Percentiles rank a stretch among this genome's conserved stretches.
phyloP scores from a whole-genome alignment of 768 basidiomycete species.

The Brasilioporus rufonigricans region DNA sequence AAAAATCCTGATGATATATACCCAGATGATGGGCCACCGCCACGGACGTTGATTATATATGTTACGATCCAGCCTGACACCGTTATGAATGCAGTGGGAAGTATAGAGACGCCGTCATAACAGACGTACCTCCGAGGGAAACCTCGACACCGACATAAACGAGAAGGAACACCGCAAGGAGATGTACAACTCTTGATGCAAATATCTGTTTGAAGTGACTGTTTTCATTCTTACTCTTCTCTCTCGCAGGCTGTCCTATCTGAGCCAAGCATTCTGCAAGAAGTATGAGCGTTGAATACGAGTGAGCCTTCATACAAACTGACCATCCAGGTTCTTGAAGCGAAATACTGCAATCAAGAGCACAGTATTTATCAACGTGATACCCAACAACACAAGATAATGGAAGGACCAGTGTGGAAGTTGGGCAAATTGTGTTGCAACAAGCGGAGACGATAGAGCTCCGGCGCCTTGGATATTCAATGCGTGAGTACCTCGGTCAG shows the following conservation, averaged over 20 bases:
- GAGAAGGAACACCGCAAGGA: constrained; percentile 60
- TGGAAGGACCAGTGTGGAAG: no score
- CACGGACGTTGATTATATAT: no score
- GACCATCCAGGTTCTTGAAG: constrained; percentile 67
- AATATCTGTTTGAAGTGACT: no score
- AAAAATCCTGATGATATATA: no score
- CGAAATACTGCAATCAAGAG: constrained; percentile 59
- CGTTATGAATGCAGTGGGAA: not conserved
- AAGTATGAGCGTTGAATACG: constrained; percentile 1
- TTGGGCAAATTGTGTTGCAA: constrained; percentile 80
- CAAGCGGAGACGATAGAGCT: constrained; percentile 67
- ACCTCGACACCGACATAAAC: constrained; percentile 76
- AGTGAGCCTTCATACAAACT: constrained; percentile 1
- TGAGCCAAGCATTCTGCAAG: constrained; percentile 52
- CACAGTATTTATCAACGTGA: constrained; percentile 55
- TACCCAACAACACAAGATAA: constrained; percentile 65
- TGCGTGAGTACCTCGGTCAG: constrained; percentile 2
- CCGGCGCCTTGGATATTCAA: constrained; percentile 49
- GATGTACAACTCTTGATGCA: constrained; percentile 55
- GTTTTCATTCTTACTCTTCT: constrained; percentile 34
- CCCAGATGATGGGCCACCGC: no score
- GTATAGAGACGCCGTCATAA: not conserved
- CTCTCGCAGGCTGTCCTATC: constrained; percentile 48
- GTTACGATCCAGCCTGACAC: constrained; percentile 58
- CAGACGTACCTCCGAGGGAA: constrained; percentile 36